Conservation (phyloP, 345 rosid genomes). For the Viola odorata region DNA sequence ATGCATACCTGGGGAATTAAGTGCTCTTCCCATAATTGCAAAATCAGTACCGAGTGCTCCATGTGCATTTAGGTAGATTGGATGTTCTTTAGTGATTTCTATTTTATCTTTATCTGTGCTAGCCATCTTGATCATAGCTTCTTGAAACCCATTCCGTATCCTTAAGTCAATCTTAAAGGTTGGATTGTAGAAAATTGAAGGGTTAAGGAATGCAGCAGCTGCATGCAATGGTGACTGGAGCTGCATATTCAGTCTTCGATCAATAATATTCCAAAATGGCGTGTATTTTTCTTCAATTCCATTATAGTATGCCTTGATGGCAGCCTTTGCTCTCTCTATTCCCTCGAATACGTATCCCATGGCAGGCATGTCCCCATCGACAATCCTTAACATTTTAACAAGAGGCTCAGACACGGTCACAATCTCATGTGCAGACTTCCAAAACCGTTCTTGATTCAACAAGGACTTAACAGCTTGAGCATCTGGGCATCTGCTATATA, state of each 20-base stretch:
- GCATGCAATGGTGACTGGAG: slow-evolving; percentile 21
- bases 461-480: slow-evolving; percentile 36
- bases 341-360: slow-evolving; percentile 24
- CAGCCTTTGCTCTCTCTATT: slow-evolving; percentile 23
- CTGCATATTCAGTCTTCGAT: slow-evolving; percentile 17
- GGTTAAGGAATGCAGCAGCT: slow-evolving; percentile 51
- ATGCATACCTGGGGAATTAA: slow-evolving; percentile 50
- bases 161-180: slow-evolving; percentile 43
- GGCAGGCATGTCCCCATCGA: slow-evolving; percentile 30
- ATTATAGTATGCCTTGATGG: slow-evolving; percentile 33
- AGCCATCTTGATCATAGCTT: slow-evolving; percentile 54
- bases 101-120: slow-evolving; percentile 33
- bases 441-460: slow-evolving; percentile 20
- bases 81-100: slow-evolving; percentile 54
- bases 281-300: slow-evolving; percentile 26
- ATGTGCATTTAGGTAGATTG: slow-evolving; percentile 39
- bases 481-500: slow-evolving; percentile 35
- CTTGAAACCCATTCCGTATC: slow-evolving; percentile 65
- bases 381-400: slow-evolving; percentile 20
- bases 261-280: slow-evolving; percentile 24
- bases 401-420: slow-evolving; percentile 24
- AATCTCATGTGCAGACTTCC: slow-evolving; percentile 28
- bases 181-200: slow-evolving; percentile 51
- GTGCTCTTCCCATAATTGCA: slow-evolving; percentile 59
- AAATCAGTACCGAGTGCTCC: slow-evolving; percentile 61